Evolutionary conservation across 108 stramenopile species (phyloP).

Genomic region (Cyclotella sp.): DNA sequence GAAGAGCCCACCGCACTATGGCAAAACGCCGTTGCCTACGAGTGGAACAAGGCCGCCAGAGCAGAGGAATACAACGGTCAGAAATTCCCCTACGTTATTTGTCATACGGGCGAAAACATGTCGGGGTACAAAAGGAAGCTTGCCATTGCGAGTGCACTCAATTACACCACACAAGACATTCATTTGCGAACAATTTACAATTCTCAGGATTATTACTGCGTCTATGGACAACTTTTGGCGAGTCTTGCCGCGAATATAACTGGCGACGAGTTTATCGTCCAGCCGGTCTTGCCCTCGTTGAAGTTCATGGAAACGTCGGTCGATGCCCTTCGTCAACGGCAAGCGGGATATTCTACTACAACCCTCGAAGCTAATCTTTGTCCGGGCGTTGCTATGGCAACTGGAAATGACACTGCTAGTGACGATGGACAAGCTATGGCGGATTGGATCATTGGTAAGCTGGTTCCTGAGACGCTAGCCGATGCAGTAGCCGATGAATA

Average conservation of each 20-base stretch:
- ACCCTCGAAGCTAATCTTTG: conserved; percentile 22
- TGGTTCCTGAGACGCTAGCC: conserved; percentile 11
- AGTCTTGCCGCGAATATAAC: conserved; percentile 13
- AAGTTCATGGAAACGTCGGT: conserved; percentile 25
- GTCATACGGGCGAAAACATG: conserved; percentile 26
- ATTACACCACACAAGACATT: background rate
- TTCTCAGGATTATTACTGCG: conserved; percentile 30
- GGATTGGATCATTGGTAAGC: background rate
- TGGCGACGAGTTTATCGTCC: conserved; percentile 26
- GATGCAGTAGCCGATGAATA: conserved; percentile 7
- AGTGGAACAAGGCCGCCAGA: conserved; percentile 22
- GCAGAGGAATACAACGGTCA: background rate
- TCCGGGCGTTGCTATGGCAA: conserved; percentile 21
- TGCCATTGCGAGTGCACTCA: conserved; percentile 9
- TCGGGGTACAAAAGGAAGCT: conserved; percentile 25
- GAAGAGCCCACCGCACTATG: conserved; percentile 12
- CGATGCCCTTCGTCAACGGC: conserved; percentile 4
- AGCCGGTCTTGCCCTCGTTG: conserved; percentile 27
- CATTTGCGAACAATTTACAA: conserved; percentile 33
- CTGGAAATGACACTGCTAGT: conserved; percentile 1
- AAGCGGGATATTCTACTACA: background rate
- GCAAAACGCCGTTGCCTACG: conserved; percentile 18
- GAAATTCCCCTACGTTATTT: conserved; percentile 34
- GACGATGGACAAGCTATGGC: background rate
- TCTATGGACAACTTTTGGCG: conserved; percentile 23